These are phyloP conservation scores for Blastocystis sp. DNA, from an alignment of 352 stramenopile genomes.

Conservation along the genomic window DNA sequence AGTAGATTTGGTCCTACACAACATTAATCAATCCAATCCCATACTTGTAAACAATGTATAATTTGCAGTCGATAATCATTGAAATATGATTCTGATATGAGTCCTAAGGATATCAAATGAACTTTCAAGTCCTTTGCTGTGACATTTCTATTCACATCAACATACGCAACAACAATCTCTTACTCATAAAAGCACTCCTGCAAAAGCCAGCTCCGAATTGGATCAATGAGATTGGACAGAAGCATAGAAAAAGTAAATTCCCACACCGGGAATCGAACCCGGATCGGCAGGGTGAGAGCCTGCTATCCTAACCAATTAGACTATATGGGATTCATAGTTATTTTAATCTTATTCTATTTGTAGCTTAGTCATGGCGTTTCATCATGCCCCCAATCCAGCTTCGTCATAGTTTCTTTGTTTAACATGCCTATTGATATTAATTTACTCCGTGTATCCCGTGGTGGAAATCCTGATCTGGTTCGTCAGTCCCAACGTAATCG, in stretches of 20 bases:
- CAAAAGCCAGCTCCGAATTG: background rate
- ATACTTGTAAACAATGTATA: background rate
- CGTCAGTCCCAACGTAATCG: constrained; percentile 75
- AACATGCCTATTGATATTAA: background rate
- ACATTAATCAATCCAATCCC: background rate
- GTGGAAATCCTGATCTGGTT: constrained; percentile 76
- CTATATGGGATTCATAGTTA: constrained; percentile 21
- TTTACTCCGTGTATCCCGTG: constrained; percentile 70
- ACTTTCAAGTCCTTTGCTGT: background rate
- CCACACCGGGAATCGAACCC: constrained; percentile 37
- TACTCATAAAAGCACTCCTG: background rate
- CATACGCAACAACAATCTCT: background rate
- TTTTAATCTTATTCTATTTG: background rate
- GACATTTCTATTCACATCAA: background rate
- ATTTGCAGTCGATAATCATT: background rate
- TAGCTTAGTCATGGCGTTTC: background rate
- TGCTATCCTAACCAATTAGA: constrained; percentile 49
- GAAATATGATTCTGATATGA: background rate
- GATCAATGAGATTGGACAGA: background rate
- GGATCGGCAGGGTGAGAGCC: constrained; percentile 40
- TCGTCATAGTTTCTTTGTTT: background rate
- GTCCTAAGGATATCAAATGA: background rate
- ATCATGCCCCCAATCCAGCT: background rate
- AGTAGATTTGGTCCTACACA: background rate
- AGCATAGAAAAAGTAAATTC: background rate